Conservation (phyloP, 345 rosid species). For the Gynandropsis gynandra region DNA sequence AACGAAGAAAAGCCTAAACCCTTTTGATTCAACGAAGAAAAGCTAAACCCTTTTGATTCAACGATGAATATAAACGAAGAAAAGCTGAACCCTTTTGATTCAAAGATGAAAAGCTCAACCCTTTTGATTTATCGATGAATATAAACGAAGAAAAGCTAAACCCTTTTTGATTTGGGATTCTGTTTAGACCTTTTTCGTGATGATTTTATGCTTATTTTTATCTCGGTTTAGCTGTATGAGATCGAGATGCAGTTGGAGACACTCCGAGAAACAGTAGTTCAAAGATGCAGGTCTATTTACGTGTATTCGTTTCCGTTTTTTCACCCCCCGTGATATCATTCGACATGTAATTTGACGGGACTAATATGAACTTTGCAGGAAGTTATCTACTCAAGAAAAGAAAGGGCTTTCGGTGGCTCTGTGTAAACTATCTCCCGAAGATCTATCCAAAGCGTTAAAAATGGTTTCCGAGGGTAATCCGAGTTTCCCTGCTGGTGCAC, state of each 20-base stretch:
- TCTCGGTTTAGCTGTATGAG: conserved; percentile 46
- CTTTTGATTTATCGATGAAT: too few species aligned
- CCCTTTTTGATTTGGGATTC: neutral
- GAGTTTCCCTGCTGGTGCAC: conserved; percentile 47
- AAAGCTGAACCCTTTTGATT: too few species aligned
- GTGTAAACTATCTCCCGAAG: conserved; percentile 48
- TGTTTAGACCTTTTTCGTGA: conserved; percentile 12
- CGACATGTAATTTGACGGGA: too few species aligned
- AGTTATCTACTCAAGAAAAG: conserved; percentile 60
- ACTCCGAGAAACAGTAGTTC: conserved; percentile 52
- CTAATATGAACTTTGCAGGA: conserved; percentile 29
- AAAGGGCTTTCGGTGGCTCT: conserved; percentile 53
- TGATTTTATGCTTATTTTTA: conserved; percentile 2
- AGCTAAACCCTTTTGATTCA: too few species aligned
- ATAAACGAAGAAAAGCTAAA: neutral
- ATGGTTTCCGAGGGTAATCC: conserved; percentile 71
- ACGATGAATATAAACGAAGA: too few species aligned
- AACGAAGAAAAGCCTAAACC: too few species aligned
- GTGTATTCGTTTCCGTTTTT: too few species aligned
- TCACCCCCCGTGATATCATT: too few species aligned
- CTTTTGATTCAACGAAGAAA: too few species aligned
- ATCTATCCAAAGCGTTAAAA: conserved; percentile 55
- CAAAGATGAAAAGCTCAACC: too few species aligned
- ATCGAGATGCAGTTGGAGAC: conserved; percentile 51
- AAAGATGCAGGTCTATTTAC: conserved; percentile 64